Evolutionary conservation across 1,139 yeast genomes (phyloP).

Genomic region (Hansenula lynferdii): DNA sequence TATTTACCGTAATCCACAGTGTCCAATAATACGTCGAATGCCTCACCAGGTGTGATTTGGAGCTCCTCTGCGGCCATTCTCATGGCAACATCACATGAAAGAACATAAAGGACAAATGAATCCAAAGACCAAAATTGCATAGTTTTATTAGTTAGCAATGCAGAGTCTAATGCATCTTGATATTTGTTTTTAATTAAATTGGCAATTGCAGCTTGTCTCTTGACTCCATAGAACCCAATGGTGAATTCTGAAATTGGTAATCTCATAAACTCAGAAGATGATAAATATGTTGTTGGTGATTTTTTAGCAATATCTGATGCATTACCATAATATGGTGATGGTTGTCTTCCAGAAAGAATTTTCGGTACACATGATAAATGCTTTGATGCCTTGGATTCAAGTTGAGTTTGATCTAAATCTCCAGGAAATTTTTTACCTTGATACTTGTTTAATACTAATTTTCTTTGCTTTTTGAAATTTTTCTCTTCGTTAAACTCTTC

Average conservation of each 20-base stretch:
- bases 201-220: slow-evolving; percentile 50
- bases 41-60: slow-evolving; percentile 33
- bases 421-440: slow-evolving; percentile 8
- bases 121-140: slow-evolving; percentile 57
- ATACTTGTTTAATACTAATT: slow-evolving; percentile 12
- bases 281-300: slow-evolving; percentile 40
- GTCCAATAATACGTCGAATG: slow-evolving; percentile 39
- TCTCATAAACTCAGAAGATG: slow-evolving; percentile 42
- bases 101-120: slow-evolving; percentile 51
- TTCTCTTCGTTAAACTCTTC: slow-evolving; percentile 16
- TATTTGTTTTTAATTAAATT: slow-evolving; percentile 29
- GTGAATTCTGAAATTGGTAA: slow-evolving; percentile 42
- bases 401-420: slow-evolving; percentile 18
- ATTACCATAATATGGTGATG: slow-evolving; percentile 43
- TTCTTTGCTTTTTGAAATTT: slow-evolving; percentile 11
- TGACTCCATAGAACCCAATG: slow-evolving; percentile 62
- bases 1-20: slow-evolving; percentile 55
- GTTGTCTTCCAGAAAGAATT: slow-evolving; percentile 38
- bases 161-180: slow-evolving; percentile 26
- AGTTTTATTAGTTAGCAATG: slow-evolving; percentile 34
- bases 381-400: slow-evolving; percentile 26
- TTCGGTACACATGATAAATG: slow-evolving; percentile 33
- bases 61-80: slow-evolving; percentile 47
- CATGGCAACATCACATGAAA: slow-evolving; percentile 60
- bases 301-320: slow-evolving; percentile 37